Evolutionary conservation across 164 flowering plant species (phyloP), one percentile per base, ranked within the genome.

Genomic region (Aristolochia contorta): DNA sequence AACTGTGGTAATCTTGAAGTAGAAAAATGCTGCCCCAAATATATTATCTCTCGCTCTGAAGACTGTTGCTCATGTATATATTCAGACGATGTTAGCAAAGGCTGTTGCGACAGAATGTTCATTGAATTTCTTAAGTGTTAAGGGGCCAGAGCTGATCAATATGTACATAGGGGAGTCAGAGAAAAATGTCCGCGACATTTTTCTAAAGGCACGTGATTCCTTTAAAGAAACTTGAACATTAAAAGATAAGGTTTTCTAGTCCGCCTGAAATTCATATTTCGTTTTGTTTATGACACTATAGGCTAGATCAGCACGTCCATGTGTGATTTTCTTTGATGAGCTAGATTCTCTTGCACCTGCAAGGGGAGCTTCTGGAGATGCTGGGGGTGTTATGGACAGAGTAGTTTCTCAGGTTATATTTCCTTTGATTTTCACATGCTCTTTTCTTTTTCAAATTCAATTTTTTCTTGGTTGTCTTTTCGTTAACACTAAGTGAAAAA

Each of bases 361-460:
- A 60, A 76, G 98, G n/a, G 98, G 98, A 68, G 89, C 86, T 47
- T 86, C 98, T 63, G 98, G 98, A 63, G 98, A 93, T 77, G 87
- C 98, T 61, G 97, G 98, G 30, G 98, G 98, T 66, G 98, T 93
- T 45, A 93, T 93, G 98, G 97, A 90, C 72, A 72, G 98, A 72
- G 97, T 93, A 49, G 98, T 89, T 72, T 89, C 98, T 66, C 98
- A 93, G 95, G 96, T 91, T 59, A 70, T 16, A 43, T 21, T 10
- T 16, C 16, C 22, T 49, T n/a, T 60, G 27, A n/a, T 27, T 62
- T 46, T 46, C 12, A 21, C 10, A n/a, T n/a, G 15, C 25, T 23
- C 25, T 1, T 41, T 41, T 56, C 20, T 56, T 19, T 15, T 14
- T 9, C 27, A 15, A 25, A 21, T 4, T 30, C 33, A 25, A 56